Conservation (phyloP, 306 rosid species). For the Crotalaria pallida region DNA sequence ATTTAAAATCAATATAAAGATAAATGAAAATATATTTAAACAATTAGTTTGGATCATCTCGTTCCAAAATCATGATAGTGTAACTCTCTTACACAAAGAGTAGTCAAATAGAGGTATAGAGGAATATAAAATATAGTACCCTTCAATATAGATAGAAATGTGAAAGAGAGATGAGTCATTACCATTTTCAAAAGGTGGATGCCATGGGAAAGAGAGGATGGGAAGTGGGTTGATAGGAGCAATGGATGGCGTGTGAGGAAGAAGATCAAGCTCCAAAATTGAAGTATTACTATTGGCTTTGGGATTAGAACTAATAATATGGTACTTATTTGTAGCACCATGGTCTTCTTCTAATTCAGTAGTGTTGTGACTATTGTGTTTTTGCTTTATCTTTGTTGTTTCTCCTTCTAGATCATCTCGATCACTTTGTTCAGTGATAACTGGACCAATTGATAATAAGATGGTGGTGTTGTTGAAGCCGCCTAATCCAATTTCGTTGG, state of each 20-base stretch:
- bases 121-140: too few relatives aligned
- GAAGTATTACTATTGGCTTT: conserved; percentile 19
- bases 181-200: conserved; percentile 36
- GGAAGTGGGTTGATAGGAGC: conserved; percentile 32
- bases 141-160: neutral
- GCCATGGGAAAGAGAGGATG: conserved; percentile 47
- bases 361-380: neutral
- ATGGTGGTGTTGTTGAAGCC: conserved; percentile 58
- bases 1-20: too few relatives aligned
- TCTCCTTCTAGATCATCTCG: neutral
- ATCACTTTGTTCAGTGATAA: neutral
- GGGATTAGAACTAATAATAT: neutral
- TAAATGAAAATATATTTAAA: too few relatives aligned
- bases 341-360: neutral
- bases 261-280: conserved; percentile 47
- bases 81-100: too few relatives aligned
- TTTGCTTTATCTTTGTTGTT: neutral
- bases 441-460: conserved; percentile 37
- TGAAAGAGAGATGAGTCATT: neutral
- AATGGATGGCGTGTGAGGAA: conserved; percentile 44
- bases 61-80: too few relatives aligned
- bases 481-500: conserved; percentile 26
- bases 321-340: neutral
- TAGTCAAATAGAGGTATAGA: neutral
- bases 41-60: too few relatives aligned